A percentile compares a stretch with the other conserved stretches of the same genome.
Evolutionary conservation across 163 green algal genomes (phyloP).

Genomic region (Botryococcus braunii): DNA sequence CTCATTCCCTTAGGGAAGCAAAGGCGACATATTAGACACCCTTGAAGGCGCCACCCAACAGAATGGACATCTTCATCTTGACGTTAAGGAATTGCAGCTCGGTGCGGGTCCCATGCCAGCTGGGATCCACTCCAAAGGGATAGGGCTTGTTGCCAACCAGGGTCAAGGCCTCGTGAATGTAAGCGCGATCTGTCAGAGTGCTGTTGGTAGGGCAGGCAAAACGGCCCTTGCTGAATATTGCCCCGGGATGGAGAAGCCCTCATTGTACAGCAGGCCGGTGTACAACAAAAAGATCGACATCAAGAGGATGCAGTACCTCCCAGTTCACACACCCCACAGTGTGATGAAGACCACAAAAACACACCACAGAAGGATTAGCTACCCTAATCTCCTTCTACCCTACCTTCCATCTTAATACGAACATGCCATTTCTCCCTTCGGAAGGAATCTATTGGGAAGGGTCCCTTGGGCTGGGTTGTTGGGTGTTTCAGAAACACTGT

Average conservation of each 20-base stretch:
- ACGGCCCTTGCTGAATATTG: constrained; percentile 63
- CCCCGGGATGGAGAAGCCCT: constrained; percentile 94
- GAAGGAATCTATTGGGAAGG: too few relatives aligned
- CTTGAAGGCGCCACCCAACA: too few relatives aligned
- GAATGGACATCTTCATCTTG: constrained; percentile 99
- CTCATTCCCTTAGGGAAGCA: too few relatives aligned
- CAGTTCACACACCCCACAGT: constrained; percentile 15
- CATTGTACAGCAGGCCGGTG: constrained; percentile 95
- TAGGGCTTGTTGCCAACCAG: constrained; percentile 44
- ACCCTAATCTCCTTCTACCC: too few relatives aligned
- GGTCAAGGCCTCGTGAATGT: constrained; percentile 13
- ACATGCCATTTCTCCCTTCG: too few relatives aligned
- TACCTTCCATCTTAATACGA: too few relatives aligned
- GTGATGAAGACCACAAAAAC: too few relatives aligned
- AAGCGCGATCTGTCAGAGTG: too few relatives aligned
- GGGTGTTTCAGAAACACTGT: too few relatives aligned
- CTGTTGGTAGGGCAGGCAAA: constrained; percentile 29
- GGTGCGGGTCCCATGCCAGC: constrained; percentile 90
- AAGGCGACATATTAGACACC: too few relatives aligned
- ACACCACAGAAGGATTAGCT: too few relatives aligned
- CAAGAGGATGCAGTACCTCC: constrained; percentile 92
- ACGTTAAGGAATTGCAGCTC: constrained; percentile 95
- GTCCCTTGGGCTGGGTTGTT: too few relatives aligned
- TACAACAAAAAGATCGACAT: constrained; percentile 97
- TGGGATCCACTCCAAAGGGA: constrained; percentile 85